phyloP scores from a whole-genome alignment of 345 rosid genomes.

The Corchorus capsularis region DNA sequence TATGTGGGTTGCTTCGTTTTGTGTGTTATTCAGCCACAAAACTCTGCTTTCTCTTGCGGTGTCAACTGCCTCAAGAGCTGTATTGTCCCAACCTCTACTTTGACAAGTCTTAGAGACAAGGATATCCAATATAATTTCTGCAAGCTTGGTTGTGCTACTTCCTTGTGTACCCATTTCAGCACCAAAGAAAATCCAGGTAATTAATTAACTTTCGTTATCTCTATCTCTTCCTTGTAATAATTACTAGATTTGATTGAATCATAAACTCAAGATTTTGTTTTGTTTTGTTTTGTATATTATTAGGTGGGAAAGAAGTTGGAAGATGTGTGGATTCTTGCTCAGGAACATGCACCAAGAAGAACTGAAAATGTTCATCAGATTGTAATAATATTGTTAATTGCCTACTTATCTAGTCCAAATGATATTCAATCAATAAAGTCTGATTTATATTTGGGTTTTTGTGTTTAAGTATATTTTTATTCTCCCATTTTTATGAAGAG shows the following conservation, averaged over 20 bases:
- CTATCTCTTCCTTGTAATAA: too few relatives aligned
- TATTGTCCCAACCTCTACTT: neutral
- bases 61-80: constrained; percentile 44
- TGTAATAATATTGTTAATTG: too few relatives aligned
- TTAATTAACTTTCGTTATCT: too few relatives aligned
- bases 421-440: too few relatives aligned
- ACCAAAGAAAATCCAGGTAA: constrained; percentile 42
- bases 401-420: too few relatives aligned
- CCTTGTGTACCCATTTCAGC: constrained; percentile 46
- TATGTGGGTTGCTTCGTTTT: constrained; percentile 37
- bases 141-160: constrained; percentile 49
- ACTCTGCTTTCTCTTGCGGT: constrained; percentile 22
- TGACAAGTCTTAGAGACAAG: neutral
- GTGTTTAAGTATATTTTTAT: too few relatives aligned
- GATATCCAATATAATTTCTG: constrained; percentile 34
- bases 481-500: too few relatives aligned
- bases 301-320: too few relatives aligned
- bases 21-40: constrained; percentile 25
- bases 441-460: too few relatives aligned
- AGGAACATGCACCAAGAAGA: too few relatives aligned
- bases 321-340: too few relatives aligned
- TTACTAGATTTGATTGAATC: neutral
- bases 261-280: neutral
- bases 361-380: too few relatives aligned
- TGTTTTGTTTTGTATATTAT: neutral